Evolutionary conservation across 108 stramenopile genomes (phyloP).

Genomic region (Schizochytrium sp.): DNA sequence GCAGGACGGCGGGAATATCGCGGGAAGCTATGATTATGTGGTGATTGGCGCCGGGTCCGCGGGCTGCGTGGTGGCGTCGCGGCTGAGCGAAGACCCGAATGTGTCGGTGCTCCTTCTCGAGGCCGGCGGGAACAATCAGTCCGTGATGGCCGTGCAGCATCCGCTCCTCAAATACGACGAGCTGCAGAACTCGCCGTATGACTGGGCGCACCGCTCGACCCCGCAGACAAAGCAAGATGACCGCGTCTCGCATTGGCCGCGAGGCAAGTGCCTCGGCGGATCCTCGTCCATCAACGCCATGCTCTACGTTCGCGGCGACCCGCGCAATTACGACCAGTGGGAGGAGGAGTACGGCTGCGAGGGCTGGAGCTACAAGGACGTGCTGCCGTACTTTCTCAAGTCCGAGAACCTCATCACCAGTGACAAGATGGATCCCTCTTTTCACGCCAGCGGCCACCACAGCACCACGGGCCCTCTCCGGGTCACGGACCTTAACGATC

Average conservation of each 20-base stretch:
- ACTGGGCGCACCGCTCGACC: neutral
- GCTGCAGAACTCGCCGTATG: neutral
- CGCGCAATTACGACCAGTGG: conserved; percentile 53
- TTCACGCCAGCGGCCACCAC: conserved; percentile 6
- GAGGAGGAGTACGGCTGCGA: conserved; percentile 27
- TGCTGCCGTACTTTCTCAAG: conserved; percentile 51
- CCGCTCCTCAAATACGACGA: neutral
- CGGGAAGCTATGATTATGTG: conserved; percentile 57
- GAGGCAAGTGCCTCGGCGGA: conserved; percentile 58
- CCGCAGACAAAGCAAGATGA: neutral
- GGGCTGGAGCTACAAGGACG: conserved; percentile 40
- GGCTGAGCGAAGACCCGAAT: conserved; percentile 35
- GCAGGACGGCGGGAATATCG: neutral
- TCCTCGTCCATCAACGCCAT: conserved; percentile 50
- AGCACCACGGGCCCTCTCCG: conserved; percentile 13
- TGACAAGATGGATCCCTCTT: neutral
- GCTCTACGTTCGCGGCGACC: conserved; percentile 49
- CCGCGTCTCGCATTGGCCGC: conserved; percentile 28
- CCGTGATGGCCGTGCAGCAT: neutral
- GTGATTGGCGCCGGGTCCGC: conserved; percentile 67
- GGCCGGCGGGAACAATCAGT: conserved; percentile 23
- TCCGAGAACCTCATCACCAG: conserved; percentile 32
- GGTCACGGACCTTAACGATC: conserved; percentile 27
- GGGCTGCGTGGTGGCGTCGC: conserved; percentile 61
- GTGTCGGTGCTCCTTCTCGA: conserved; percentile 41